phyloP scores from a whole-genome alignment of 2,329 filamentous ascomycete species.

The Scleromitrula shiraiana region DNA sequence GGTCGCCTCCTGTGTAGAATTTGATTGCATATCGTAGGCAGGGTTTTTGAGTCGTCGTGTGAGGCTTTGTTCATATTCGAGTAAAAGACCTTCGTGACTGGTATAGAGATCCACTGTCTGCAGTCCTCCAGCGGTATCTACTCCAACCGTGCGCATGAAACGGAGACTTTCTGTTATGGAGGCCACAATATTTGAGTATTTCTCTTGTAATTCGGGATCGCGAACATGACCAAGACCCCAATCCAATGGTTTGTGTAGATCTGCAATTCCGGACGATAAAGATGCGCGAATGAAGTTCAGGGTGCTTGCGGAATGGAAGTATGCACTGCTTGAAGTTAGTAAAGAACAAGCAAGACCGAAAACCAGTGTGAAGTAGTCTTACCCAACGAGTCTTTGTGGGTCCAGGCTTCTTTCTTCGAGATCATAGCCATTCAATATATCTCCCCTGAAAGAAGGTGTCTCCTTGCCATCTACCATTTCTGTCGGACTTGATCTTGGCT shows the following conservation, averaged over 20 bases:
- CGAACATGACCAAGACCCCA: constrained; percentile 91
- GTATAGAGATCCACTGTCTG: constrained; percentile 94
- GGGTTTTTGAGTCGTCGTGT: constrained; percentile 69
- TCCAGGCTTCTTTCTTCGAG: constrained; percentile 71
- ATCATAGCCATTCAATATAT: constrained; percentile 87
- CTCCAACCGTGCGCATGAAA: constrained; percentile 91
- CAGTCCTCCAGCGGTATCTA: constrained; percentile 74
- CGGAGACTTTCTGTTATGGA: constrained; percentile 86
- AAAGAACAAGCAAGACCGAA: background rate
- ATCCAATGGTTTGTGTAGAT: constrained; percentile 86
- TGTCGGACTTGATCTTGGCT: constrained; percentile 81
- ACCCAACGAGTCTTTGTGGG: constrained; percentile 71
- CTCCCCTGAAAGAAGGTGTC: constrained; percentile 85
- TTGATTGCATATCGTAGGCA: constrained; percentile 24
- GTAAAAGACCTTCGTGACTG: constrained; percentile 85
- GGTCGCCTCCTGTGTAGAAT: background rate
- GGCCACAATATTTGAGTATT: constrained; percentile 76
- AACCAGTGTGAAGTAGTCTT: constrained; percentile 16
- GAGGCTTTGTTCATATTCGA: constrained; percentile 88
- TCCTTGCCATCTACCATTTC: constrained; percentile 74
- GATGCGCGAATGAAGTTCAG: constrained; percentile 87
- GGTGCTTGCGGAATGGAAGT: constrained; percentile 91
- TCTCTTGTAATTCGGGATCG: constrained; percentile 72
- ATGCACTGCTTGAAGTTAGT: constrained; percentile 49
- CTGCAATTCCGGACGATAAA: constrained; percentile 80